A percentile compares a stretch with the other conserved stretches of the same genome.
phyloP scores from a whole-genome alignment of 2,329 filamentous ascomycete species.

The Dothistroma pini region DNA sequence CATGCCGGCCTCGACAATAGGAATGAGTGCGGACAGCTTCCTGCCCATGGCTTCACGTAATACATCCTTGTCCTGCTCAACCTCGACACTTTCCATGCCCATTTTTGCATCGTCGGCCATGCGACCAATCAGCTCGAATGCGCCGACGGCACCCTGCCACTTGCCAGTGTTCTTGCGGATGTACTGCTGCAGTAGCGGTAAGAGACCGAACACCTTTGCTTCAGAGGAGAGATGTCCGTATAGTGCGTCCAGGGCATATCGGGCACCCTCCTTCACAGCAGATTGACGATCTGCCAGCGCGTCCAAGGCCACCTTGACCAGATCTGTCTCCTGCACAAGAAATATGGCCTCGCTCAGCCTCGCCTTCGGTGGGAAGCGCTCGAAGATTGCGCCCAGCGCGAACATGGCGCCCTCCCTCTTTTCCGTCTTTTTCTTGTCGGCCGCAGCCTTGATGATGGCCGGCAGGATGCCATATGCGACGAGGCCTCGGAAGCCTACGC shows the following conservation, averaged over 20 bases:
- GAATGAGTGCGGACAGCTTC: slow-evolving; percentile 81
- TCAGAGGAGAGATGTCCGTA: slow-evolving; percentile 77
- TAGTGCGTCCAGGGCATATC: slow-evolving; percentile 88
- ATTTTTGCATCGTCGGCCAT: slow-evolving; percentile 96
- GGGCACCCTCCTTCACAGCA: slow-evolving; percentile 84
- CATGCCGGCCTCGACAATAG: slow-evolving; percentile 88
- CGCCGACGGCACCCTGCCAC: slow-evolving; percentile 94
- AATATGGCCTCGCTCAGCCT: slow-evolving; percentile 77
- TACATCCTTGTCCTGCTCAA: slow-evolving; percentile 82
- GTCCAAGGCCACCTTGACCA: slow-evolving; percentile 73
- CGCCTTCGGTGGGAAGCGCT: slow-evolving; percentile 76
- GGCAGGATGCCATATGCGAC: slow-evolving; percentile 59
- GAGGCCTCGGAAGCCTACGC: slow-evolving; percentile 61
- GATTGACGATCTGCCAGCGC: slow-evolving; percentile 84
- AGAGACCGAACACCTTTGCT: slow-evolving; percentile 74
- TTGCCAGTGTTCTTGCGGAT: slow-evolving; percentile 82
- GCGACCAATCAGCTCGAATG: slow-evolving; percentile 76
- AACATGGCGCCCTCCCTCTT: slow-evolving; percentile 91
- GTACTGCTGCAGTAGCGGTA: slow-evolving; percentile 73
- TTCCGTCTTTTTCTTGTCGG: slow-evolving; percentile 88
- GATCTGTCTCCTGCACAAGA: slow-evolving; percentile 71
- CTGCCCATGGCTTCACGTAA: slow-evolving; percentile 87
- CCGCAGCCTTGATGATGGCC: slow-evolving; percentile 70
- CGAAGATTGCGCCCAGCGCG: slow-evolving; percentile 87
- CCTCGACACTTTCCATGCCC: slow-evolving; percentile 75